Base-by-base conservation (phyloP, 306 rosid genomes). In the Castanea mollissima region DNA sequence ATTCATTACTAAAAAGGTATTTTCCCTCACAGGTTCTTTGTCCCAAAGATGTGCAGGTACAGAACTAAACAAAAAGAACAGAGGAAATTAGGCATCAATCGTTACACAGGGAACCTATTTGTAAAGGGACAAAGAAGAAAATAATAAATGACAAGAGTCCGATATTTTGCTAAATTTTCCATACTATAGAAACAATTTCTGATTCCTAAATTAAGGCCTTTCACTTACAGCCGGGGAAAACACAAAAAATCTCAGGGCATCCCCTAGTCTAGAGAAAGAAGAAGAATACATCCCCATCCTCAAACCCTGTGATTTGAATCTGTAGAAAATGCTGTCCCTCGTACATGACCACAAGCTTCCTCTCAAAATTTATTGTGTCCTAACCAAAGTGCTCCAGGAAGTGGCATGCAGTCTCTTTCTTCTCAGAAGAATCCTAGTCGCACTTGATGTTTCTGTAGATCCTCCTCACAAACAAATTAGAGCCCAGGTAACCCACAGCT, bases 391-490 rank as follows among this genome's bases (percentile, higher is more conserved):
- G 74, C 64, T 51, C 68, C 25, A 65, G 84, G 83, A 94, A 85
- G 85, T 84, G 85, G 85, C 62, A 56, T 83, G 85, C 64, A 89
- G 85, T 83, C 84, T 81, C 55, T 58, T 54, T 80, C 75, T 83
- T 55, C 70, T 31, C 74, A 3, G 56, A 78, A 74, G 79, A 69
- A 68, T 83, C 88, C 87, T 91, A 96, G 87, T 96, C 99, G 41
- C 99, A 94, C 86, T 94, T 94, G 89, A 94, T 94, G 89, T 94
- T 94, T 84, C 97, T 90, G 90, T 94, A 94, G 90, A 94, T 94
- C 92, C 95, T 94, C 89, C 99, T 91, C 87, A 94, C 99, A 73
- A 94, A 94, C 88, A 94, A 90, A 82, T 92, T 91, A 1, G 99
- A 96, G 70, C 99, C 99, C 82, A 96, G 90, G 80, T 96, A 86